Conservation (phyloP, 768 basidiomycete genomes). For the Psilocybe subaeruginosa region DNA sequence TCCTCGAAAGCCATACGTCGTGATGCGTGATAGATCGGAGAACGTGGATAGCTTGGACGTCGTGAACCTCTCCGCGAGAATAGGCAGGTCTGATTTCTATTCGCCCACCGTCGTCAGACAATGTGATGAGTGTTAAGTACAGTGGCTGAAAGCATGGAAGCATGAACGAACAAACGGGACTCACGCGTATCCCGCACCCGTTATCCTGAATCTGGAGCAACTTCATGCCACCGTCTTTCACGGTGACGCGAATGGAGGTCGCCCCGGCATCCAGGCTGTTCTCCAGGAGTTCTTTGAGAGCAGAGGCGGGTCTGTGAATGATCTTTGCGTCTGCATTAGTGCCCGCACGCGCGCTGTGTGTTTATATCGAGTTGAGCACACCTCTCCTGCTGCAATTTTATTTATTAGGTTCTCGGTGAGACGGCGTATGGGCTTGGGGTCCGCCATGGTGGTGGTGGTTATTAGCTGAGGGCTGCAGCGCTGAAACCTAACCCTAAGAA, state of each 20-base stretch:
- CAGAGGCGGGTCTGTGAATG: slow-evolving; percentile 79
- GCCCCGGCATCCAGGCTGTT: slow-evolving; percentile 94
- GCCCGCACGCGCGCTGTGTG: neutral
- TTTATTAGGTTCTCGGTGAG: slow-evolving; percentile 87
- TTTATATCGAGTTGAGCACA: slow-evolving; percentile 22
- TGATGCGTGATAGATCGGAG: slow-evolving; percentile 80
- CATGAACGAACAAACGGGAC: slow-evolving; percentile 24
- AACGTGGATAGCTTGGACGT: slow-evolving; percentile 91
- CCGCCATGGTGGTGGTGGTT: slow-evolving; percentile 20
- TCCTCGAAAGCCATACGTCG: slow-evolving; percentile 95
- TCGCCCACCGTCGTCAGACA: neutral
- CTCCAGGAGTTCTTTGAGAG: slow-evolving; percentile 94
- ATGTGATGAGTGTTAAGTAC: no score
- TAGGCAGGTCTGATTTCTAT: slow-evolving; percentile 86
- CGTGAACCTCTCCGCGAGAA: slow-evolving; percentile 93
- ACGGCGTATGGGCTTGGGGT: slow-evolving; percentile 70
- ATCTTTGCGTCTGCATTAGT: slow-evolving; percentile 27
- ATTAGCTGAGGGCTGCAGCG: no score
- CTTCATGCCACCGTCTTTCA: slow-evolving; percentile 97
- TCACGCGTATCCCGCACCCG: slow-evolving; percentile 89
- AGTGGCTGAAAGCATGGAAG: neutral
- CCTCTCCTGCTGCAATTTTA: slow-evolving; percentile 85
- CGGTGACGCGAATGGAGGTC: slow-evolving; percentile 81
- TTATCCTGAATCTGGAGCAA: slow-evolving; percentile 96
- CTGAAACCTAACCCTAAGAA: neutral